Evolutionary conservation across 2,329 filamentous ascomycete species (phyloP).

Genomic region (Septoria petroselini): DNA sequence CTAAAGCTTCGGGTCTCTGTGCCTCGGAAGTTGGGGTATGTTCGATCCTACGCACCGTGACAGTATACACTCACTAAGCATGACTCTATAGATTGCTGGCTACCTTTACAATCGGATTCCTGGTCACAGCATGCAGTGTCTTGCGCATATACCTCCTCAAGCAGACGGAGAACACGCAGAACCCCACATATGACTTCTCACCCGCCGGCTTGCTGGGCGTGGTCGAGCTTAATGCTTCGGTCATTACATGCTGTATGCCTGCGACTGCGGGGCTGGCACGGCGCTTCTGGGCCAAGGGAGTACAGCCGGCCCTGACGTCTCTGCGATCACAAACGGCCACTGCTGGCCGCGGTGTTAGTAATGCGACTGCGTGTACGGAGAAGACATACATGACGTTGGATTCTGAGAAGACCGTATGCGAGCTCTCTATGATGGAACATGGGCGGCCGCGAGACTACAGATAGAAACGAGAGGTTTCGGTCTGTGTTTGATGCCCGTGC

Average conservation of each 20-base stretch:
- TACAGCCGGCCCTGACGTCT: neutral
- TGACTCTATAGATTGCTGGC: conserved; percentile 2
- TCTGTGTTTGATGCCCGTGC: no score
- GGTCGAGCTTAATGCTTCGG: conserved; percentile 7
- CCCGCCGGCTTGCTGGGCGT: conserved; percentile 6
- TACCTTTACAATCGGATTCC: neutral
- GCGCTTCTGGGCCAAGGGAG: conserved; percentile 5
- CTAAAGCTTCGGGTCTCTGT: neutral
- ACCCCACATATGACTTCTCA: conserved; percentile 7
- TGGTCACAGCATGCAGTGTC: conserved; percentile 9
- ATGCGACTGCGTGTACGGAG: no score
- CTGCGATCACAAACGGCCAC: no score
- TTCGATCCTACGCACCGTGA: neutral
- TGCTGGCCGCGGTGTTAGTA: no score
- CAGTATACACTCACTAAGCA: neutral
- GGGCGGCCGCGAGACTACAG: no score
- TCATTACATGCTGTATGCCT: conserved; percentile 12
- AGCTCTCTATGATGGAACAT: no score
- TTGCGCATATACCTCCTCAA: conserved; percentile 10
- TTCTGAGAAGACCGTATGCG: no score
- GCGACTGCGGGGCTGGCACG: conserved; percentile 5
- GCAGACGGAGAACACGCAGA: conserved; percentile 1
- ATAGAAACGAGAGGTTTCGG: no score
- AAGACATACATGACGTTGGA: no score
- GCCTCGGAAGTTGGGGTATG: conserved; percentile 5